Evolutionary conservation across 2,329 filamentous ascomycete genomes (phyloP).

Genomic region (Orbilia quercus): DNA sequence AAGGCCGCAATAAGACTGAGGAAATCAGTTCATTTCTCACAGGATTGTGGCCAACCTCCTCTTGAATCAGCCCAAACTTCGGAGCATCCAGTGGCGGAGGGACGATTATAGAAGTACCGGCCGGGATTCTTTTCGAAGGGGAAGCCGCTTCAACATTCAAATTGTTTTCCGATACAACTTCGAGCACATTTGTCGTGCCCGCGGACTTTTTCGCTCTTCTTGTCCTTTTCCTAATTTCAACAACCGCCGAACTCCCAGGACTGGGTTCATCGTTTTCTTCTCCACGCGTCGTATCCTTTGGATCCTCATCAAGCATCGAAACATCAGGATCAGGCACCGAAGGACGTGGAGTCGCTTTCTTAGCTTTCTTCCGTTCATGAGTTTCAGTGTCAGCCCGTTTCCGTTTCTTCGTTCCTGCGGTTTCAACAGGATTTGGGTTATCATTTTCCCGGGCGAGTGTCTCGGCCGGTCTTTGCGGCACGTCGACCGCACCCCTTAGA

Average conservation of each 20-base stretch:
- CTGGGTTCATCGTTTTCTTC: background rate
- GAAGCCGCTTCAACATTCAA: conserved; percentile 30
- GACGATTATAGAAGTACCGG: conserved; percentile 49
- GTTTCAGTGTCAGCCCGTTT: conserved; percentile 10
- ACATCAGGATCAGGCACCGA: background rate
- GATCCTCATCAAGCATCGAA: background rate
- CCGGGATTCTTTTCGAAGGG: conserved; percentile 40
- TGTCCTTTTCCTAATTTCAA: conserved; percentile 1
- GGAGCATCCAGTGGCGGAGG: conserved; percentile 41
- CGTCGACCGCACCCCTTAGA: too few relatives aligned
- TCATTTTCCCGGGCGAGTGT: background rate
- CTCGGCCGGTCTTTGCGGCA: background rate
- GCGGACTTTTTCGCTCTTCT: background rate
- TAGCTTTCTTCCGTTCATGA: conserved; percentile 21
- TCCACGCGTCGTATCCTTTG: background rate
- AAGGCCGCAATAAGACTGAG: conserved; percentile 7
- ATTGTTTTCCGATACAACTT: conserved; percentile 24
- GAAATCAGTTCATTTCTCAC: conserved; percentile 27
- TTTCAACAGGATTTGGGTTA: background rate
- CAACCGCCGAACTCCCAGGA: background rate
- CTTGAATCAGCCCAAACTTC: conserved; percentile 52
- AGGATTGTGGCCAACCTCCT: conserved; percentile 52
- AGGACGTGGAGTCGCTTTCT: background rate
- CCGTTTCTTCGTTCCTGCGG: conserved; percentile 5
- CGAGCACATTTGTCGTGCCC: conserved; percentile 1